Evolutionary conservation across 495 filamentous ascomycete species (phyloP).

Genomic region (Talaromyces thailandensis): DNA sequence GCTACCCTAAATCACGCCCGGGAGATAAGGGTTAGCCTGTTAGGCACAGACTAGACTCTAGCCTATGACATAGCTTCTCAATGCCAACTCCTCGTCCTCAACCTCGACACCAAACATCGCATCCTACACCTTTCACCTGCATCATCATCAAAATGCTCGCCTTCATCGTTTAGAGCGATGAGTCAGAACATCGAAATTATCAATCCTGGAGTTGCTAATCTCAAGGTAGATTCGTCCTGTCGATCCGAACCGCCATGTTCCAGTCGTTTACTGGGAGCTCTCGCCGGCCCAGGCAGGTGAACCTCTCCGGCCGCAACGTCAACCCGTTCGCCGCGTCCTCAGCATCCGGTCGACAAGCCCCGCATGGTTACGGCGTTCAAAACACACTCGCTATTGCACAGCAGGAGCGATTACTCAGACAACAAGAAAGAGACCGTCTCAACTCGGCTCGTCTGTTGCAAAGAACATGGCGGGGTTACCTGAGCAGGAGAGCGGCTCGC

Average conservation of each 20-base stretch:
- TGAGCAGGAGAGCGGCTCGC: slow-evolving; percentile 48
- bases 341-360: slow-evolving; percentile 25
- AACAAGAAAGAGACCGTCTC: slow-evolving; percentile 71
- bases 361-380: slow-evolving; percentile 50
- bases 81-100: not conserved
- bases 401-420: slow-evolving; percentile 68
- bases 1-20: not conserved
- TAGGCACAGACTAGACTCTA: not conserved
- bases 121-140: not conserved
- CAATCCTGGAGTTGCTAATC: not conserved
- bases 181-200: not conserved
- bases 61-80: slow-evolving; percentile 6
- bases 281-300: slow-evolving; percentile 80
- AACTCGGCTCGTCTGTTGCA: slow-evolving; percentile 71
- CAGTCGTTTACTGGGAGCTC: slow-evolving; percentile 82
- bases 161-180: not conserved
- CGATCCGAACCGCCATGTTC: slow-evolving; percentile 53
- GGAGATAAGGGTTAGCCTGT: not conserved
- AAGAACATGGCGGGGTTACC: slow-evolving; percentile 74
- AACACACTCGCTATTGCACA: slow-evolving; percentile 78
- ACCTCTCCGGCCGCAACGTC: slow-evolving; percentile 76
- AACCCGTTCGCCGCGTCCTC: slow-evolving; percentile 61
- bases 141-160: not conserved
- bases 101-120: not conserved
- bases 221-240: not conserved